A percentile compares a stretch with the other conserved stretches of the same genome.
Evolutionary conservation across 306 rosid genomes (phyloP).

Genomic region (Trichosanthes truncata): DNA sequence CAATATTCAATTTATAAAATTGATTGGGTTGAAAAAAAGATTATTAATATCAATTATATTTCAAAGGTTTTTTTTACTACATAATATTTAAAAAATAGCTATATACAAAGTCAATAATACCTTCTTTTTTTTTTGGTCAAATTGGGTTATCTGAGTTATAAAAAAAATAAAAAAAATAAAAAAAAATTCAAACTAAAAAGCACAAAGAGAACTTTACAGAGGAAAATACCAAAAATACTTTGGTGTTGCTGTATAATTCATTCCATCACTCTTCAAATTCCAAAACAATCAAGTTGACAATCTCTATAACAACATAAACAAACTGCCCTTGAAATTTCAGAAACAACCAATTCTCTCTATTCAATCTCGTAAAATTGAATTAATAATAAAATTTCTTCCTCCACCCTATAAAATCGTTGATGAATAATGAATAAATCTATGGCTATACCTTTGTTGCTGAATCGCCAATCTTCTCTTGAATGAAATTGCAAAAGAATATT

Average conservation of each 20-base stretch:
- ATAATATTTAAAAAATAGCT: too few species aligned
- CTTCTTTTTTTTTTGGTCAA: too few species aligned
- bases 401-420: background rate
- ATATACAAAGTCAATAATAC: too few species aligned
- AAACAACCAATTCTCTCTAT: background rate
- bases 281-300: constrained; percentile 3
- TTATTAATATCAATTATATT: too few species aligned
- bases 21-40: too few species aligned
- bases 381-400: background rate
- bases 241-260: background rate
- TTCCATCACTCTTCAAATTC: constrained; percentile 4
- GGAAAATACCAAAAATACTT: background rate
- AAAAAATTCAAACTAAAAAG: background rate
- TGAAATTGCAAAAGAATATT: background rate
- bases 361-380: background rate
- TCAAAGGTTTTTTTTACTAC: too few species aligned
- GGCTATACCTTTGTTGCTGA: background rate
- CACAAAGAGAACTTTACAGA: background rate
- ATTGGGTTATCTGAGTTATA: too few species aligned
- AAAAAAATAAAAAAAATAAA: too few species aligned
- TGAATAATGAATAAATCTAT: constrained; percentile 3
- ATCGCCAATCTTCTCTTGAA: background rate
- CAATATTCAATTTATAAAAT: too few species aligned
- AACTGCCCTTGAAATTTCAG: background rate
- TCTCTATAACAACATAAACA: constrained; percentile 3